phyloP scores from a whole-genome alignment of 1,139 yeast species.

The Suhomyces wounanorum region DNA sequence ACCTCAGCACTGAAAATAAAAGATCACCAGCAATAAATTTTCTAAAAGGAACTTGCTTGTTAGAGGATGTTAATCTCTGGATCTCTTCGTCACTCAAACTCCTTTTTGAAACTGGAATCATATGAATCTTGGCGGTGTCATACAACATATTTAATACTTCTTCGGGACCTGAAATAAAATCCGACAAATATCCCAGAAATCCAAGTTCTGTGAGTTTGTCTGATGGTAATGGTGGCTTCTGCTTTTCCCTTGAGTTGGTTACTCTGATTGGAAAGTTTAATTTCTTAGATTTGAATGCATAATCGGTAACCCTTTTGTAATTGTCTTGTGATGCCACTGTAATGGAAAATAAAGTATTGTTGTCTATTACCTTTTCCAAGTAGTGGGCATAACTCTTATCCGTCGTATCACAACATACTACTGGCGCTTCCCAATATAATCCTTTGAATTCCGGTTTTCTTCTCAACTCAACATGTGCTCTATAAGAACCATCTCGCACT shows the following conservation, averaged over 20 bases:
- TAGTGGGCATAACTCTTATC: slow-evolving; percentile 53
- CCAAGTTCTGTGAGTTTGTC: slow-evolving; percentile 52
- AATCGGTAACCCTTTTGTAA: slow-evolving; percentile 42
- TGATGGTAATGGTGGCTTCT: slow-evolving; percentile 21
- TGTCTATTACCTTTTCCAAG: slow-evolving; percentile 60
- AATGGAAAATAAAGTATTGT: slow-evolving; percentile 54
- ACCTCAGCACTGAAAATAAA: slow-evolving; percentile 51
- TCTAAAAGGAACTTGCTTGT: slow-evolving; percentile 46
- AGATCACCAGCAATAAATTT: slow-evolving; percentile 64
- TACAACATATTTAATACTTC: slow-evolving; percentile 77
- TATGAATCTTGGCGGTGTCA: slow-evolving; percentile 56
- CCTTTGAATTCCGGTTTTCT: slow-evolving; percentile 33
- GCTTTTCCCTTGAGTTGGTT: slow-evolving; percentile 14
- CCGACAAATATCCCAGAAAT: slow-evolving; percentile 78
- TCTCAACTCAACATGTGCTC: slow-evolving; percentile 36
- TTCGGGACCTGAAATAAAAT: slow-evolving; percentile 71
- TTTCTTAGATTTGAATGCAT: slow-evolving; percentile 24
- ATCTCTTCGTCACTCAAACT: slow-evolving; percentile 45
- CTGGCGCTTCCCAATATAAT: slow-evolving; percentile 71
- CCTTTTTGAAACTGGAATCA: slow-evolving; percentile 60
- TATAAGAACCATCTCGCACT: slow-evolving; percentile 33
- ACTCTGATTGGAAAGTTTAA: slow-evolving; percentile 43
- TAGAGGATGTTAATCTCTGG: slow-evolving; percentile 34
- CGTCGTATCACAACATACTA: slow-evolving; percentile 61
- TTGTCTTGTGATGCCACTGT: slow-evolving; percentile 42